A percentile compares a stretch with the other conserved stretches of the same genome.
Conservation (phyloP, 108 stramenopile genomes). For the Discostella pseudostelligera region DNA sequence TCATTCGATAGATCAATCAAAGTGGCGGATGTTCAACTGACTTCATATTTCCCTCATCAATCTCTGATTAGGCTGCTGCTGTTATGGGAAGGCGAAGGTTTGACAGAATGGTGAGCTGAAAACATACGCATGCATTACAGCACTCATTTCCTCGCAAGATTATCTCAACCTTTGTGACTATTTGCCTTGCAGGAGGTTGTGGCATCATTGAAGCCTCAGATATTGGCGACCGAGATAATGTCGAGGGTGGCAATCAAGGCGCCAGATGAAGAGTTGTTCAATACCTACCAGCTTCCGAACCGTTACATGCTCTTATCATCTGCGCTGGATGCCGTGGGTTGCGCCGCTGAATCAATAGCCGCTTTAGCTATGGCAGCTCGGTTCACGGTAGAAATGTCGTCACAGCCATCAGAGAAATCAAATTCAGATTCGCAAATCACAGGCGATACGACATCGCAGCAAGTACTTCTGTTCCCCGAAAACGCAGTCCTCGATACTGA, state of each 20-base stretch:
- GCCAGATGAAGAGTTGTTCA: constrained; percentile 19
- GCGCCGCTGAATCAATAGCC: constrained; percentile 23
- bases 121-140: neutral
- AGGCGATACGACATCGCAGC: constrained; percentile 16
- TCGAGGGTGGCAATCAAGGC: constrained; percentile 26
- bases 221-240: constrained; percentile 29
- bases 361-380: constrained; percentile 30
- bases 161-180: constrained; percentile 2
- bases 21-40: neutral
- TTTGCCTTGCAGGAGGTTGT: constrained; percentile 7
- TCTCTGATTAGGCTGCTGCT: constrained; percentile 16
- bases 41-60: neutral
- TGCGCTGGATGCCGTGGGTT: constrained; percentile 22
- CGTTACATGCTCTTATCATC: constrained; percentile 35
- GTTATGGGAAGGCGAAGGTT: constrained; percentile 19
- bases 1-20: neutral
- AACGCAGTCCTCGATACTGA: constrained; percentile 1
- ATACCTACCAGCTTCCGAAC: constrained; percentile 37
- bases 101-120: constrained; percentile 22
- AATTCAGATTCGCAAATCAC: constrained; percentile 1
- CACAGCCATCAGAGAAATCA: neutral
- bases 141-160: neutral
- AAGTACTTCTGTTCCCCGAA: constrained; percentile 34
- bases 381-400: constrained; percentile 15
- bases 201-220: constrained; percentile 32